Conservation (phyloP, 116 monocot species). For the Posidonia oceanica region DNA sequence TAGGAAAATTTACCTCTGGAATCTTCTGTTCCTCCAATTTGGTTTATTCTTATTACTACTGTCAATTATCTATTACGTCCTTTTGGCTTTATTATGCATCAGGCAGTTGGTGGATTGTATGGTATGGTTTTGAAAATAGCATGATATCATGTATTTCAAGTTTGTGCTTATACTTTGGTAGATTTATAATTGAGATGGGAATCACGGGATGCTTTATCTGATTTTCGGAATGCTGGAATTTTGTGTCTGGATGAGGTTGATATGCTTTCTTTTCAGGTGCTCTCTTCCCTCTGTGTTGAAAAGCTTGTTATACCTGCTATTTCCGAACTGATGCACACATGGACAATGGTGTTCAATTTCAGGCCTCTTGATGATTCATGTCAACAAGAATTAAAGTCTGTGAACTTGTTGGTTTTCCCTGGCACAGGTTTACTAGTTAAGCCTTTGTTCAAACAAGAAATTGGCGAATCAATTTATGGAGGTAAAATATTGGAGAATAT, state of each 20-base stretch:
- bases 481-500: not conserved
- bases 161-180: too few relatives aligned
- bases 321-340: constrained; percentile 48
- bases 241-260: too few relatives aligned
- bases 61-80: not conserved
- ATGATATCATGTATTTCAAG: too few relatives aligned
- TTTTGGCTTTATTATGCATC: too few relatives aligned
- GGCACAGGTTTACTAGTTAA: constrained; percentile 53
- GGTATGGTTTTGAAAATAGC: too few relatives aligned
- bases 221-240: too few relatives aligned
- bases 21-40: too few relatives aligned
- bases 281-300: constrained; percentile 37
- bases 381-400: constrained; percentile 34
- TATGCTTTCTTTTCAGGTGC: constrained; percentile 26
- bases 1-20: too few relatives aligned
- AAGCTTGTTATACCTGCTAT: constrained; percentile 72
- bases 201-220: too few relatives aligned
- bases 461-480: not conserved
- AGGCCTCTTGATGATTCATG: constrained; percentile 33
- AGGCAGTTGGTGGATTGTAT: too few relatives aligned
- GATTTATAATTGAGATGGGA: too few relatives aligned
- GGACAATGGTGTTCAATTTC: constrained; percentile 57
- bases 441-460: constrained; percentile 15
- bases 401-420: constrained; percentile 65
- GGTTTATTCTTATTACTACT: too few relatives aligned